Conservation (phyloP, 805 yeast species). For the Naumovozyma castellii region DNA sequence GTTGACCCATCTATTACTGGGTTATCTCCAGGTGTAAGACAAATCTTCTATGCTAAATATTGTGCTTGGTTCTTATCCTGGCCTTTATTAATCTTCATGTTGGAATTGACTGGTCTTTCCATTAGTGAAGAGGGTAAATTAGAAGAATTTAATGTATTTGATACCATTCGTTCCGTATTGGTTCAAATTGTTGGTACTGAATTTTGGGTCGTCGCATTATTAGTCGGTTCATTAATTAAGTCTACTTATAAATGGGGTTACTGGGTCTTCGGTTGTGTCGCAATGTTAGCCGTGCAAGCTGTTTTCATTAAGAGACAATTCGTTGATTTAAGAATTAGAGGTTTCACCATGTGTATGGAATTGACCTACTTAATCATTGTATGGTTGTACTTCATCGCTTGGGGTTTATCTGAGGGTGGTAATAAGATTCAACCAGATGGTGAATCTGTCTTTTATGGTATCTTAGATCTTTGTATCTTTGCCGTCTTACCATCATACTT, state of each 20-base stretch:
- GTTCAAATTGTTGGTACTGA: slow-evolving; percentile 37
- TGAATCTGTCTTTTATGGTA: slow-evolving; percentile 47
- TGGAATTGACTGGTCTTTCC: slow-evolving; percentile 10
- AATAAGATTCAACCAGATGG: slow-evolving; percentile 44
- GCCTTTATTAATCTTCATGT: slow-evolving; percentile 33
- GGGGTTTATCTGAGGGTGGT: slow-evolving; percentile 51
- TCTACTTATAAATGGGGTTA: slow-evolving; percentile 64
- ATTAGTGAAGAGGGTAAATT: neutral
- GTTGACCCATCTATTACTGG: slow-evolving; percentile 24
- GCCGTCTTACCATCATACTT: slow-evolving; percentile 33
- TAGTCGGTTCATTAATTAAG: slow-evolving; percentile 46
- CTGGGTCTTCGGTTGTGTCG: slow-evolving; percentile 44
- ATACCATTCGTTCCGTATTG: slow-evolving; percentile 6
- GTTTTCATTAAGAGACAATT: slow-evolving; percentile 27
- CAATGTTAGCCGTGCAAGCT: slow-evolving; percentile 33
- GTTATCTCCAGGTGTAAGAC: slow-evolving; percentile 29
- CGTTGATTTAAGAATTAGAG: slow-evolving; percentile 9
- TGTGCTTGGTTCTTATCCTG: slow-evolving; percentile 40
- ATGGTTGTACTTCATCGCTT: slow-evolving; percentile 36
- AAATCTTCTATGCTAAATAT: slow-evolving; percentile 37
- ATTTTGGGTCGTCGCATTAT: slow-evolving; percentile 42
- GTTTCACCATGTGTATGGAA: slow-evolving; percentile 8
- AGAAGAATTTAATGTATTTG: neutral
- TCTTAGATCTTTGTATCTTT: slow-evolving; percentile 39
- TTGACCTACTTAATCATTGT: slow-evolving; percentile 29